Conservation (phyloP, 345 rosid genomes). For the Abelmoschus esculentus region DNA sequence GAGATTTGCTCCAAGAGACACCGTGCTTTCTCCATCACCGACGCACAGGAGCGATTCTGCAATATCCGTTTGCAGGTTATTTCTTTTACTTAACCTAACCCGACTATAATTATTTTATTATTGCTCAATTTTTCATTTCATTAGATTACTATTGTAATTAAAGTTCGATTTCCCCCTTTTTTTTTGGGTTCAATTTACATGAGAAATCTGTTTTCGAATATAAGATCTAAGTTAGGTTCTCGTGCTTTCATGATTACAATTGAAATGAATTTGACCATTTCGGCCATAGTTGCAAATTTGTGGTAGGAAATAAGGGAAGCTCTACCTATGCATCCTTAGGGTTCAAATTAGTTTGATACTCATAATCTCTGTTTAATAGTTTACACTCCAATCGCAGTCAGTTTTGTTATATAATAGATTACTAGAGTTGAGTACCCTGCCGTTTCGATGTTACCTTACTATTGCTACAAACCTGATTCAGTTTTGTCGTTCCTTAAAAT, state of each 20-base stretch:
- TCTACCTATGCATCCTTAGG: not conserved
- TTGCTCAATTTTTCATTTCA: not conserved
- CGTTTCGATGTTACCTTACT: not conserved
- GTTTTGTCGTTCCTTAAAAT: not conserved
- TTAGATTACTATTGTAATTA: not conserved
- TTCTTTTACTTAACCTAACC: conserved; percentile 2
- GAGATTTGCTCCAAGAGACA: conserved; percentile 69
- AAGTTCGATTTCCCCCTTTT: not conserved
- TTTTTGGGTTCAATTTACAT: not conserved
- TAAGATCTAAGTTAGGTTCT: not conserved
- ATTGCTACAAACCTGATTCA: not conserved
- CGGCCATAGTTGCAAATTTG: not conserved
- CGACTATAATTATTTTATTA: not conserved
- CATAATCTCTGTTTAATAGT: not conserved
- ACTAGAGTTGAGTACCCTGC: not conserved
- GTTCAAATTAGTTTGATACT: not conserved
- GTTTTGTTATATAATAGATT: not conserved
- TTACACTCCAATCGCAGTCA: not conserved
- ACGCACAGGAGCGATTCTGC: conserved; percentile 81
- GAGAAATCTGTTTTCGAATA: not conserved
- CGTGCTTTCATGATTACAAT: not conserved
- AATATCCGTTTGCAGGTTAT: conserved; percentile 67
- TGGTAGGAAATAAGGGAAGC: not conserved
- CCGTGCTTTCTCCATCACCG: conserved; percentile 72
- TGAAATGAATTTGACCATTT: not conserved